phyloP scores from a whole-genome alignment of 805 yeast genomes.

The Brettanomyces custersianus region DNA sequence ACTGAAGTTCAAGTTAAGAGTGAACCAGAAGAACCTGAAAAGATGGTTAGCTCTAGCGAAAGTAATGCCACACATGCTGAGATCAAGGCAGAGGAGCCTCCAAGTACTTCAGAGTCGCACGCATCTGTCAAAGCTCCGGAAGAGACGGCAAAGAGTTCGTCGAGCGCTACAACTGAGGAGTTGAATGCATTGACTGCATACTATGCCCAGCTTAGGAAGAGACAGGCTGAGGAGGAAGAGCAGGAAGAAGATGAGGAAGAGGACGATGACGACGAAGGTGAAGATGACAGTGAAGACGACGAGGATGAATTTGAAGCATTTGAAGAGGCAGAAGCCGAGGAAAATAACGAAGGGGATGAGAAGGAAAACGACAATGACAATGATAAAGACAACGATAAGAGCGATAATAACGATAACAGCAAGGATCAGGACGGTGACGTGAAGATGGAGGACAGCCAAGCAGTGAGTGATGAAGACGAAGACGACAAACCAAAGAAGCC shows the following conservation, averaged over 20 bases:
- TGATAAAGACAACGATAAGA: conserved; percentile 20
- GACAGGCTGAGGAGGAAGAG: conserved; percentile 55
- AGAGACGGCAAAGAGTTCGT: neutral
- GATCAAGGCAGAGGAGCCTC: conserved; percentile 10
- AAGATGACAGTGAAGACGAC: conserved; percentile 20
- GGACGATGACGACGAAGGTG: conserved; percentile 31
- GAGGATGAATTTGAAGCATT: conserved; percentile 24
- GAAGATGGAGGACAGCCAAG: conserved; percentile 43
- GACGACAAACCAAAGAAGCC: conserved; percentile 44
- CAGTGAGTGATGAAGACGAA: conserved; percentile 46
- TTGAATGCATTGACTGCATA: conserved; percentile 68
- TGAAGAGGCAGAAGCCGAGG: conserved; percentile 14
- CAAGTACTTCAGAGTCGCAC: conserved; percentile 1
- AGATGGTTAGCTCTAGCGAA: conserved; percentile 5
- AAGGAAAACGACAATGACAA: neutral
- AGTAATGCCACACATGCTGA: conserved; percentile 10
- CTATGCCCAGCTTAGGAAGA: conserved; percentile 66
- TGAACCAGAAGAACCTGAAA: conserved; percentile 7
- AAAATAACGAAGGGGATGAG: neutral
- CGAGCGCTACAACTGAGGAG: conserved; percentile 43
- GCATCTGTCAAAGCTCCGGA: conserved; percentile 1
- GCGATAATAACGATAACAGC: conserved; percentile 21
- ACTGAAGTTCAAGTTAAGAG: conserved; percentile 6
- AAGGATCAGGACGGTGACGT: conserved; percentile 45
- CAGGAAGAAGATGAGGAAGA: conserved; percentile 45